phyloP scores from a whole-genome alignment of 2,329 filamentous ascomycete genomes.

The Monosporascus sp. region DNA sequence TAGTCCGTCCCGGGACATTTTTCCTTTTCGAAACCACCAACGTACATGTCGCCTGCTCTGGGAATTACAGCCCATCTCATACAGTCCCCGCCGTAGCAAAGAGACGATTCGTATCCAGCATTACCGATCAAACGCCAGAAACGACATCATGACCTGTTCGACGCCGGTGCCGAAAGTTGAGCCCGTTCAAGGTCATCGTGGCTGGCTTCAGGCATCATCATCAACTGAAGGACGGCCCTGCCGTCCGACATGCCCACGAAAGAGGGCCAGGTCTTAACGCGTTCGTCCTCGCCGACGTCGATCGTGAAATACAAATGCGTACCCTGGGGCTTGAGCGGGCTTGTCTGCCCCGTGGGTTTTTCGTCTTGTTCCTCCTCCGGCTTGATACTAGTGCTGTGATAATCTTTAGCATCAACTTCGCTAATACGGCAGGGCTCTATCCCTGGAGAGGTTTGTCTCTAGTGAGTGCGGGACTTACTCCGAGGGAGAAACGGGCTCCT shows the following conservation, averaged over 20 bases:
- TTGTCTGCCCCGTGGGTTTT: not conserved
- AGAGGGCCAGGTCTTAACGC: slow-evolving; percentile 17
- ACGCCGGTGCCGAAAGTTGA: not conserved
- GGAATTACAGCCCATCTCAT: no score
- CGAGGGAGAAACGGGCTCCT: not conserved
- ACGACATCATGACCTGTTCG: no score
- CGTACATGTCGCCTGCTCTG: no score
- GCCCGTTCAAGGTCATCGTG: not conserved
- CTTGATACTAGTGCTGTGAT: slow-evolving; percentile 9
- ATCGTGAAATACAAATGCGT: slow-evolving; percentile 13
- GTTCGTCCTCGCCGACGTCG: slow-evolving; percentile 18
- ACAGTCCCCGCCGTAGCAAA: no score
- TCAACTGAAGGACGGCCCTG: slow-evolving; percentile 15
- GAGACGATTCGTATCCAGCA: no score
- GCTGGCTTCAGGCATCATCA: slow-evolving; percentile 2
- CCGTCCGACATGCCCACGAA: slow-evolving; percentile 15
- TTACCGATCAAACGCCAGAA: no score
- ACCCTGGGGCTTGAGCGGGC: slow-evolving; percentile 3
- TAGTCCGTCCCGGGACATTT: no score
- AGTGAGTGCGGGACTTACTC: slow-evolving; percentile 2
- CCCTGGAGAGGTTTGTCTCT: no score
- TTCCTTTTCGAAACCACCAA: no score
- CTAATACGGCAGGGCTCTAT: no score
- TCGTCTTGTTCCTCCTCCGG: slow-evolving; percentile 5
- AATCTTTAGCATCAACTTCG: not conserved